A percentile compares a stretch with the other conserved stretches of the same genome.
These are phyloP conservation scores for Jacaranda copaia DNA, from an alignment of 257 asterid species.

Conservation along the genomic window DNA sequence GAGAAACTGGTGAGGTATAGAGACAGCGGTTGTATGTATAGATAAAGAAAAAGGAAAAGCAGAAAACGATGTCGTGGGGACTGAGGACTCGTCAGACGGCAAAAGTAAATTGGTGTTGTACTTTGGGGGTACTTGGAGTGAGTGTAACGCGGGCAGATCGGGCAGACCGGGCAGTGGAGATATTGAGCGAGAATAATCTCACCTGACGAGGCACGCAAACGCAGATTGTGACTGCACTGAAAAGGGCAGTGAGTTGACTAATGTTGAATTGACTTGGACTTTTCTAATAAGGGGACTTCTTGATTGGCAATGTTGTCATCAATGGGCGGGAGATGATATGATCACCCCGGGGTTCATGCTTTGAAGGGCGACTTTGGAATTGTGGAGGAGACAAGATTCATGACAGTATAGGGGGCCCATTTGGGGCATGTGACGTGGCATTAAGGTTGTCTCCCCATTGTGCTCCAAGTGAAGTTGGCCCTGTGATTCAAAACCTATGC, in stretches of 20 bases:
- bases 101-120: constrained; percentile 25
- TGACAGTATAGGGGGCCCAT: background rate
- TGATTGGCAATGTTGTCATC: background rate
- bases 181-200: constrained; percentile 24
- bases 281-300: background rate
- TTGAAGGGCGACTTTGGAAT: background rate
- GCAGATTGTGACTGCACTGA: background rate
- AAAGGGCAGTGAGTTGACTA: constrained; percentile 7
- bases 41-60: constrained; percentile 13
- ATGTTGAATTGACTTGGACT: background rate
- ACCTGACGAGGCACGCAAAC: constrained; percentile 10
- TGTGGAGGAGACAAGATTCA: background rate
- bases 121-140: background rate
- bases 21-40: constrained; percentile 31
- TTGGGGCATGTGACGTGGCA: background rate
- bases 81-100: constrained; percentile 31
- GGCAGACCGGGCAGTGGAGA: background rate
- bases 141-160: constrained; percentile 20
- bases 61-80: constrained; percentile 36
- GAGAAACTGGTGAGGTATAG: constrained; percentile 35
- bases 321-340: background rate
- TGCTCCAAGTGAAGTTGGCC: background rate
- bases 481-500: background rate
- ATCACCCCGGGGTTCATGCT: background rate
- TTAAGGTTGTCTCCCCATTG: background rate